phyloP scores from a whole-genome alignment of 768 basidiomycete genomes.

The Macrolepiota dolichaula region DNA sequence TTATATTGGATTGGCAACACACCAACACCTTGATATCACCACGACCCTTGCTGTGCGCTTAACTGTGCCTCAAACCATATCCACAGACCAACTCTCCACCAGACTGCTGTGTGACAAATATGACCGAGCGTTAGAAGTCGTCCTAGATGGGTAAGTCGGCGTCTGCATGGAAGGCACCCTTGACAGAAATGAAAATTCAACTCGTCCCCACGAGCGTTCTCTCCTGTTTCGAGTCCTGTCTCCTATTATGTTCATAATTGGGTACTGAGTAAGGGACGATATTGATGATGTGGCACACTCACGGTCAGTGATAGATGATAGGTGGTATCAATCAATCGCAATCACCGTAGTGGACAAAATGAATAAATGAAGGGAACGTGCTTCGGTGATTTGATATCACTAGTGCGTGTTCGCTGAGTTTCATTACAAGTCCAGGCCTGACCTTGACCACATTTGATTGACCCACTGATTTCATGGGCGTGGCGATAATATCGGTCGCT shows the following conservation, averaged over 20 bases:
- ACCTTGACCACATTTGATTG: background rate
- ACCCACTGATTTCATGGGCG: background rate
- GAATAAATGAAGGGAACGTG: slow-evolving; percentile 8
- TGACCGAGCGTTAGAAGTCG: background rate
- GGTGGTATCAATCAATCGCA: background rate
- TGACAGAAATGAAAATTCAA: background rate
- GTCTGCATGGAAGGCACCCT: background rate
- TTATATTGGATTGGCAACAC: background rate
- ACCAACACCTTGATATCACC: background rate
- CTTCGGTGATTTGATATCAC: slow-evolving; percentile 10
- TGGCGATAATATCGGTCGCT: background rate
- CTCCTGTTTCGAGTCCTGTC: background rate
- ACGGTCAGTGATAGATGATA: background rate
- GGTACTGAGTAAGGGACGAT: background rate
- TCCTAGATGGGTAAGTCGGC: background rate
- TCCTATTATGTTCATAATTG: background rate
- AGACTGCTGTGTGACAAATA: background rate
- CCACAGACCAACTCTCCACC: background rate
- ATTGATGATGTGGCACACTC: background rate
- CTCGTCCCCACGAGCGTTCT: background rate
- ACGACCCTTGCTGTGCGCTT: slow-evolving; percentile 5
- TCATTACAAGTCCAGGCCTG: background rate
- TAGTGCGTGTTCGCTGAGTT: slow-evolving; percentile 8
- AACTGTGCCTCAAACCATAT: background rate
- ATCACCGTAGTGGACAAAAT: background rate